Conservation (phyloP, 2,329 filamentous ascomycete species). For the Tolypocladium nubicola region DNA sequence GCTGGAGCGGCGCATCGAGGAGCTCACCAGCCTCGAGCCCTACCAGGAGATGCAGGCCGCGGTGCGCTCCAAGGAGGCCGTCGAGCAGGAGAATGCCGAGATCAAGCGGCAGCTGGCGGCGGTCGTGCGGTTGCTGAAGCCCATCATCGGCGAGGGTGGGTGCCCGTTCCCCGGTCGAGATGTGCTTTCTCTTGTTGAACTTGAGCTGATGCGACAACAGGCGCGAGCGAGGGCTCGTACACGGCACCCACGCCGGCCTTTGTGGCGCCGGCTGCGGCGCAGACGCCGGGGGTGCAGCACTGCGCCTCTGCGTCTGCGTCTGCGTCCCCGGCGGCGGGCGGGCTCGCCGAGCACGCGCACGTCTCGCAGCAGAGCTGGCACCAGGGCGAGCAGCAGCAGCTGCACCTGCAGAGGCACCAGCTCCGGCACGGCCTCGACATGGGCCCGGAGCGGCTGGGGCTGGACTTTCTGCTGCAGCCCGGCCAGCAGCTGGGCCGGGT, state of each 20-base stretch:
- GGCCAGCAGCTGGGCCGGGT: conserved; percentile 35
- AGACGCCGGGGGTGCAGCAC: not conserved
- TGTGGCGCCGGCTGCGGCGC: conserved; percentile 5
- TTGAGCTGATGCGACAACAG: not conserved
- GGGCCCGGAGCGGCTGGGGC: conserved; percentile 55
- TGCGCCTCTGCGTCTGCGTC: not conserved
- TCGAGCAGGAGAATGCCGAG: conserved; percentile 71
- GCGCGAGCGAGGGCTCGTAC: conserved; percentile 3
- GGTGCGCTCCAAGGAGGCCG: conserved; percentile 63
- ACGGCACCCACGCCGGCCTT: conserved; percentile 20
- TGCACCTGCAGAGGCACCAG: conserved; percentile 38
- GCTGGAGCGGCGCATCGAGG: conserved; percentile 61
- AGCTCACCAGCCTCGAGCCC: conserved; percentile 69
- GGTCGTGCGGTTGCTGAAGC: conserved; percentile 54
- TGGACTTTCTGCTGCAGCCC: conserved; percentile 57
- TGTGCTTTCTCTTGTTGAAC: not conserved
- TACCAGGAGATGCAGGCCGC: conserved; percentile 75
- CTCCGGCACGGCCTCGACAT: conserved; percentile 48
- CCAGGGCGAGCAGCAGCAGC: conserved; percentile 6
- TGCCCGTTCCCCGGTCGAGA: not conserved
- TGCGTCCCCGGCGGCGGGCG: not conserved
- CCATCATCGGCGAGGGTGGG: conserved; percentile 32
- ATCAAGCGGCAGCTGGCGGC: conserved; percentile 58
- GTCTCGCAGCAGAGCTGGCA: not conserved
- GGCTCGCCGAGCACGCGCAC: not conserved